Percentiles rank a stretch among this genome's conserved stretches.
Evolutionary conservation across 1,284 basidiomycete genomes (phyloP).

Genomic region (Tetrapyrgos nigripes): DNA sequence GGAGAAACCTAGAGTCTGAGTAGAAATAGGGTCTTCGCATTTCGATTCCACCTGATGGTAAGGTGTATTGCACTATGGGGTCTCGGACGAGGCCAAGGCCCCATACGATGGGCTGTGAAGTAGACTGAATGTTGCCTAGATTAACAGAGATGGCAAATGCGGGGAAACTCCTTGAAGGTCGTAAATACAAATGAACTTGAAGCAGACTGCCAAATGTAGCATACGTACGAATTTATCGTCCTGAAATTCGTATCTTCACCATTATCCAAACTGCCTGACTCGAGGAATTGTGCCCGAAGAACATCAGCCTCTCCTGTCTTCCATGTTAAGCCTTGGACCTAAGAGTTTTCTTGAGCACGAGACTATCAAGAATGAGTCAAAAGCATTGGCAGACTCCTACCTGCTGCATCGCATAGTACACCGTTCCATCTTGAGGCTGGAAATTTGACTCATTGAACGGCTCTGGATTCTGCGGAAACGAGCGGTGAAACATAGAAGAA

Average conservation of each 20-base stretch:
- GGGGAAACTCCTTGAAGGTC: constrained; percentile 32
- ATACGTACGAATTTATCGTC: constrained; percentile 31
- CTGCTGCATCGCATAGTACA: constrained; percentile 38
- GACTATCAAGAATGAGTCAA: not conserved
- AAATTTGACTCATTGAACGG: constrained; percentile 35
- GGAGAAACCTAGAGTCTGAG: constrained; percentile 19
- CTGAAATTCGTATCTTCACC: constrained; percentile 36
- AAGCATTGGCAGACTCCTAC: constrained; percentile 20
- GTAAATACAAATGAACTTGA: constrained; percentile 11
- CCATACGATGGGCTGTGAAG: constrained; percentile 39
- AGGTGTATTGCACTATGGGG: constrained; percentile 39
- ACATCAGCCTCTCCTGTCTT: constrained; percentile 37
- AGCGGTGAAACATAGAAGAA: constrained; percentile 32
- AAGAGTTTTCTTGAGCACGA: not conserved
- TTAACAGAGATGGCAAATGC: constrained; percentile 41
- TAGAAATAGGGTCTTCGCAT: constrained; percentile 39
- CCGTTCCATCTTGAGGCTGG: constrained; percentile 42
- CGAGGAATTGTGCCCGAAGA: constrained; percentile 36
- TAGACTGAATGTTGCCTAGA: constrained; percentile 27
- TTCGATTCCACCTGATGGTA: constrained; percentile 26
- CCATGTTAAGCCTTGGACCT: constrained; percentile 28
- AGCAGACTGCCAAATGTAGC: constrained; percentile 8
- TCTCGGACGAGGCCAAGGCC: constrained; percentile 49
- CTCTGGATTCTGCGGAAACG: constrained; percentile 27
- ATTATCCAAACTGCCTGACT: constrained; percentile 38